Evolutionary conservation across 768 basidiomycete species (phyloP).

Genomic region (Lactifluus hygrophoroides): DNA sequence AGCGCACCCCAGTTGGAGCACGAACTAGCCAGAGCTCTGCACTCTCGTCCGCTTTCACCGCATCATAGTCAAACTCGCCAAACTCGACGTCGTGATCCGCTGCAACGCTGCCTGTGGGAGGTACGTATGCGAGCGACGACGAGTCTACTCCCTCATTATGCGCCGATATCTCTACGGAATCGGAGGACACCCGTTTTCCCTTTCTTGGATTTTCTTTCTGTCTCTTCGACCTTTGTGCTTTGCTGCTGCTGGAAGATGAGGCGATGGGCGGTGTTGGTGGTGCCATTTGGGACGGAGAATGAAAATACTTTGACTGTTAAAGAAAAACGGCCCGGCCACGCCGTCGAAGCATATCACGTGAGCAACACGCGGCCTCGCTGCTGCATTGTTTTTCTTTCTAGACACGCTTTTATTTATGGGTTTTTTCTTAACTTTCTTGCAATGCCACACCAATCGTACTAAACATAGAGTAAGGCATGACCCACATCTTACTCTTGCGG

Average conservation of each 20-base stretch:
- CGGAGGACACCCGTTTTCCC: neutral
- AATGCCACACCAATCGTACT: too few species aligned
- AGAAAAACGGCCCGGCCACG: too few species aligned
- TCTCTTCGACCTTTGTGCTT: neutral
- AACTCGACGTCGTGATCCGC: slow-evolving; percentile 11
- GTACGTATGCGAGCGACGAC: neutral
- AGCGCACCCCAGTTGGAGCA: slow-evolving; percentile 12
- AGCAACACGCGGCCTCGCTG: too few species aligned
- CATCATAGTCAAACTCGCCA: slow-evolving; percentile 20
- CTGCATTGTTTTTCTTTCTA: too few species aligned
- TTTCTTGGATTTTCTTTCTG: neutral
- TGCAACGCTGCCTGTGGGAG: neutral
- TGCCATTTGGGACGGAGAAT: too few species aligned
- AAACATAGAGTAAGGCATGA: too few species aligned
- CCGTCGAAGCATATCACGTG: too few species aligned
- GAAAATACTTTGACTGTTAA: too few species aligned
- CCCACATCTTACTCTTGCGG: too few species aligned
- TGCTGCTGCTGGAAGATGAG: neutral
- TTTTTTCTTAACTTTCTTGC: too few species aligned
- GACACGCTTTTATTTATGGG: too few species aligned
- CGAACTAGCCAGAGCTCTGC: slow-evolving; percentile 21
- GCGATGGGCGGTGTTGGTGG: neutral
- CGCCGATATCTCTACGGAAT: neutral
- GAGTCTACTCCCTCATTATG: neutral
- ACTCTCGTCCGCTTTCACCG: slow-evolving; percentile 13